Evolutionary conservation across 352 stramenopile genomes (phyloP), one percentile per base, ranked within the genome.

Genomic region (Globisporangium abappressorium): DNA sequence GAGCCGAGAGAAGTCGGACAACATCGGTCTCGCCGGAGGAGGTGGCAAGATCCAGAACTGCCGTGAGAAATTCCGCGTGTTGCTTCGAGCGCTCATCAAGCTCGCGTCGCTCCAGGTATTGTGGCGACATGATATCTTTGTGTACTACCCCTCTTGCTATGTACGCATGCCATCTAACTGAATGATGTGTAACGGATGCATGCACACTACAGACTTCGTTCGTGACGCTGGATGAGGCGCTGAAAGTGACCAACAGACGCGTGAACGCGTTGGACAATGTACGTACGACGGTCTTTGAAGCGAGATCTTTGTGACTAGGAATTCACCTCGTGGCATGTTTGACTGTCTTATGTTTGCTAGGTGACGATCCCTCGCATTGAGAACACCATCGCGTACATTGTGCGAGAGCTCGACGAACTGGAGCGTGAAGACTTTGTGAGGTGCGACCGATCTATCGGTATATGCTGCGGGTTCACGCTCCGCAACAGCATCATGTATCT

Each of bases 211-310:
- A 99, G 89, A 99, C 98, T 46, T 99, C 94, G 64, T 99, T 99
- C 75, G 85, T 99, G 38, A 99, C 98, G 33, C 89, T 99, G 62
- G 98, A 99, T 76, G 98, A 99, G 80, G 97, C 98, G 15, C 74
- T 98, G 53, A 98, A 98, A 80, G 91, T 99, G 53, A 99, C 98
- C 24, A 99, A 99, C 82, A 93, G 98, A 67, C 95, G 98, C 79
- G 97, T 99, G 56, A 99, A 99, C 80, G 98, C 98, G 20, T 85
- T 99, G 77, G 98, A 99, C 73, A 99, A 99, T 75, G 85, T 91
- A 65, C 53, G 82, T 51, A 20, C 38, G 2, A 12, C 12, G n/a
- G 38, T 46, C 38, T 46, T 18, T 18, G 15, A 49, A 18, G 8
- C 15, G n/a, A 18, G 15, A 18, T 22, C 15, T 22, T 51, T 51